Base-by-base conservation (phyloP, 768 basidiomycete species). In the Hericium coralloides region DNA sequence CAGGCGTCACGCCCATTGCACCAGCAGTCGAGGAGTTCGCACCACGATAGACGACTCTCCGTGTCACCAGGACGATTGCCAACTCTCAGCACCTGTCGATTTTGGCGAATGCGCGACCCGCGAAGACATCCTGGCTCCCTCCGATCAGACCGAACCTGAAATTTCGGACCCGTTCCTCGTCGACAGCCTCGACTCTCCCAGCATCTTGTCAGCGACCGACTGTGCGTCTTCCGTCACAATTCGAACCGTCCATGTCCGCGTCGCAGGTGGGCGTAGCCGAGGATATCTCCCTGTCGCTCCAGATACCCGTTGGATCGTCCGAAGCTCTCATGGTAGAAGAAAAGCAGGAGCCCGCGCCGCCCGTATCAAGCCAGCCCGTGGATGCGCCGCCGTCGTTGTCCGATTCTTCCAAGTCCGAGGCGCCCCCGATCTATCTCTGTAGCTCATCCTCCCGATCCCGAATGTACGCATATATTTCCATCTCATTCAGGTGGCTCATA, bases 381-480 rank as follows among this genome's bases (percentile, higher is more conserved):
- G 81, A 81, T 2, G 59, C 59, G 15, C 76, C 80, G 4, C 74
- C 78, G 2, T 77, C 80, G 2, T 64, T 72, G 18, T 72, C 75
- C 38, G 41, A 55, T 10, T 70, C 73, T 18, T 81, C 82, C 18
- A 79, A 79, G 60, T 73, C 77, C 38, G 75, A 81, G 22, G 68
- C 74, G 0, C 84, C 80, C 2, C 79, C 82, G 49, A 65, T 88
- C 22, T 84, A 82, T 67, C 73, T 89, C 87, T 88, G 2, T 81
- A 81, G 38, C 79, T 92, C 38, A 76, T 84, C 38, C 72, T 92
- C 49, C 90, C 90, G n/a, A 87, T 92, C 45, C 90, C 91, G 52
- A 90, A 90, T 74, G 90, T 92, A 79, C 82, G 87, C 81, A 72
- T 80, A 60, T 79, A 77, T 49, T 73, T 73, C 69, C 70, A 75